phyloP scores from a whole-genome alignment of 768 basidiomycete species.

The Polyporus arcularius region DNA sequence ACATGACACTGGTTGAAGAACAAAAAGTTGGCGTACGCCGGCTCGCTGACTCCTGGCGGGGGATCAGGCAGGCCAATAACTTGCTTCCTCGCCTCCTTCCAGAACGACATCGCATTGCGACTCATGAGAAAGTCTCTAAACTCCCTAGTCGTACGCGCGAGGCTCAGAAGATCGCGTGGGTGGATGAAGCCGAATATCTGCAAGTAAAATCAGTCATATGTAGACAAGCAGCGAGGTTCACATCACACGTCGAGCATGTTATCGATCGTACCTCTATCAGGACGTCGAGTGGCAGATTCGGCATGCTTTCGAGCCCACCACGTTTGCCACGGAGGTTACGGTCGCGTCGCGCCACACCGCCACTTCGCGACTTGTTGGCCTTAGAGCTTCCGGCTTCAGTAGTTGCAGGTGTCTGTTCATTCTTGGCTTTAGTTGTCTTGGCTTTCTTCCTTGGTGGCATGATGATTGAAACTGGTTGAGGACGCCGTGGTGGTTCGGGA shows the following conservation, averaged over 20 bases:
- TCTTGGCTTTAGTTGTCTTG: neutral
- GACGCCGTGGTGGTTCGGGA: neutral
- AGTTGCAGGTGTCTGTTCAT: neutral
- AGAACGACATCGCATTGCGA: constrained; percentile 28
- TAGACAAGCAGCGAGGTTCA: neutral
- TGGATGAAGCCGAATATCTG: constrained; percentile 41
- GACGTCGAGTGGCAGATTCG: constrained; percentile 22
- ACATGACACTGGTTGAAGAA: constrained; percentile 39
- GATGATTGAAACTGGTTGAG: neutral
- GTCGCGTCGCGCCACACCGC: neutral
- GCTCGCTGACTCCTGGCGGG: constrained; percentile 34
- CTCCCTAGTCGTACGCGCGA: constrained; percentile 38
- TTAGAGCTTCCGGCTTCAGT: neutral
- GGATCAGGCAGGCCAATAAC: constrained; percentile 24
- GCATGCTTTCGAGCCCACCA: constrained; percentile 17
- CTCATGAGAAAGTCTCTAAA: constrained; percentile 37
- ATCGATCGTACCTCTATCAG: constrained; percentile 12
- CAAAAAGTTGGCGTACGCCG: constrained; percentile 37
- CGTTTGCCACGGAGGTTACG: neutral
- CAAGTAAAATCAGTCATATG: neutral
- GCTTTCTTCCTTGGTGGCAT: neutral
- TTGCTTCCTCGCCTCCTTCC: constrained; percentile 37
- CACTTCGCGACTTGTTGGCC: neutral
- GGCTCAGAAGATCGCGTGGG: constrained; percentile 43
- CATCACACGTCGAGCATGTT: neutral